Conservation (phyloP, 345 rosid species). For the Hibiscus mutabilis region DNA sequence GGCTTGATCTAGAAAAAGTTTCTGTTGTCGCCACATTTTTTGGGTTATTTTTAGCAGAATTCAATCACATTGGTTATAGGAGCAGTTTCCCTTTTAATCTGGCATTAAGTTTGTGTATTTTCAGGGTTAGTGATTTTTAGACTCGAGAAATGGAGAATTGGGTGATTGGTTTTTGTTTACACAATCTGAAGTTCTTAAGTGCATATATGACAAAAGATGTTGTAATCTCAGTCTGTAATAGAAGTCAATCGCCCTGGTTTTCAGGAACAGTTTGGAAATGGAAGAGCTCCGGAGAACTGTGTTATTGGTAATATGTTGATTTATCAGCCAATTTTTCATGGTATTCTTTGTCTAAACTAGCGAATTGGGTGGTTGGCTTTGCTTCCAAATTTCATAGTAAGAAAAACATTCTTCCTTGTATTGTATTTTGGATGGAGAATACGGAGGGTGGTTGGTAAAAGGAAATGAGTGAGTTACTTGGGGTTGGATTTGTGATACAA, state of each 20-base stretch:
- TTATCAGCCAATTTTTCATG: too few relatives aligned
- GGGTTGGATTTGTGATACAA: conserved; percentile 48
- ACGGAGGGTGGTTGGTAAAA: conserved; percentile 11
- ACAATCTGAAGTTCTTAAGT: background rate
- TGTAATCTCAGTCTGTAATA: background rate
- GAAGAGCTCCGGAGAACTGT: conserved; percentile 11
- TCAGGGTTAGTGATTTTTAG: background rate
- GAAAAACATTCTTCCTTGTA: background rate
- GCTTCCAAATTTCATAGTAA: background rate
- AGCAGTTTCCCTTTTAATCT: background rate
- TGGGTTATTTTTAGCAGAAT: background rate
- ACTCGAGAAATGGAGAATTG: background rate
- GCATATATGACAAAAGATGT: background rate
- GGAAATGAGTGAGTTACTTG: conserved; percentile 25
- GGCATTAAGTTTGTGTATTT: background rate
- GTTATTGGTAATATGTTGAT: too few relatives aligned
- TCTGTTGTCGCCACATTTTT: background rate
- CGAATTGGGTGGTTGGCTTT: conserved; percentile 9
- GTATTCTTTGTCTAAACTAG: background rate
- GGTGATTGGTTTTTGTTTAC: background rate
- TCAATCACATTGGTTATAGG: background rate
- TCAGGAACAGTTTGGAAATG: background rate
- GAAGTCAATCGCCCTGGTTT: background rate
- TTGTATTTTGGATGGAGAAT: conserved; percentile 5
- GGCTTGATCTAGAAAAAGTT: background rate